Evolutionary conservation across 805 yeast genomes (phyloP), one percentile per base, ranked within the genome.

Genomic region (Pichia insulana): DNA sequence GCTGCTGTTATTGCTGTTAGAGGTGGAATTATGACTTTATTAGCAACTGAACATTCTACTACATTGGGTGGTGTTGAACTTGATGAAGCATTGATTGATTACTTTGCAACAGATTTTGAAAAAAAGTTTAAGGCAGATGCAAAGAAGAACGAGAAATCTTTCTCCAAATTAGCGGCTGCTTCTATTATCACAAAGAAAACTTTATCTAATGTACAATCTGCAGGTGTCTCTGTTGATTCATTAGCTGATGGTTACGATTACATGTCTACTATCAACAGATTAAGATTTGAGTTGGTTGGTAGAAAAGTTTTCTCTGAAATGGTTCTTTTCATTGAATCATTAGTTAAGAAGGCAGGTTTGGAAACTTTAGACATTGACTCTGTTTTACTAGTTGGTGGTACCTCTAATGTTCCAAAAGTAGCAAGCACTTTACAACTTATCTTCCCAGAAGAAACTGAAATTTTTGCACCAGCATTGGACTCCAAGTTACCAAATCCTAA

Each of bases 191-290:
- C 92, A 45, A 87, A 89, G 71, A 86, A 86, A 70, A 92, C 98
- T 34, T 72, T 92, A 56, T 83, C 95, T 40, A 88, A 89, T 63
- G 92, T 92, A 43, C 80, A 80, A 55, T 71, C 87, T 39, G 82
- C 97, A 36, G 83, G 92, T 42, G 86, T 88, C 59, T 92, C 97
- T 36, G 84, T 92, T 54, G 98, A 92, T 67, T 83, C 96, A 18
- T 74, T 92, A 50, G 90, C 95, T 47, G 95, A 84, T 46, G 98
- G 98, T 50, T 77, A 72, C 61, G 98, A 92, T 68, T 92, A 81
- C 78, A 89, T 86, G 68, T 77, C 95, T 49, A 74, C 90, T 45
- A 80, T 92, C 61, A 92, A 92, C 76, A 84, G 97, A 72, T 71
- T 92, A 69, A 78, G 96, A 67, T 92, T 76, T 61, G 98, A 92